Evolutionary conservation across 1,284 basidiomycete species (phyloP), one percentile per base, ranked within the genome.

Genomic region (Hypsizygus ulmarius): DNA sequence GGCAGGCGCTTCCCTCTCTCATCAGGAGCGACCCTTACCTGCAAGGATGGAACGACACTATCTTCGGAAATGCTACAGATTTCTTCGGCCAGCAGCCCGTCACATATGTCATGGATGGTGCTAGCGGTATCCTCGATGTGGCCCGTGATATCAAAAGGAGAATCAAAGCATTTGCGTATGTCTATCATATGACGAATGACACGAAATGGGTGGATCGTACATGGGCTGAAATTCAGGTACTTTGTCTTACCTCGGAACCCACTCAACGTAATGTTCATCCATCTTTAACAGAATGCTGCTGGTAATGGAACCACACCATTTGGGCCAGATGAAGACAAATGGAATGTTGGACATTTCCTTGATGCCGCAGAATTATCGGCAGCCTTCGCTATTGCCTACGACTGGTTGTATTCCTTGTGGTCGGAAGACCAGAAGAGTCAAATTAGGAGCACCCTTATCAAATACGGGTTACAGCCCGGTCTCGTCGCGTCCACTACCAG

Each of bases 401-500:
- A 99, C 67, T 99, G 89, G 89, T 69, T 99, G 46, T 88, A 97
- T 69, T 87, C 96, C 50, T 75, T 81, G 49, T 97, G 91, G 90
- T 82, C 79, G 5, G 67, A 75, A 27, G 77, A 82, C 3, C 90
- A 97, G 69, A 85, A 84, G 64, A 70, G 67, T 35, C 70, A 75
- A 49, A 90, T 99, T 57, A 78, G 82, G 59, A 74, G 66, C 62
- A 87, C 86, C 25, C 84, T 99, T 67, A 77, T 93, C 68, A 73
- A 77, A 52, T 86, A 89, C 57, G 97, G 93, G 58, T 79, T 97
- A 15, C 66, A 68, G 47, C 81, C 73, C 39, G 92, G 90, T 58
- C 49, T 80, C 32, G 58, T 57, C 33, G 81, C 79, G 1, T 81
- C 78, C 57, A 72, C 68, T 32, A 58, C 67, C 41, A 65, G 43